Conservation (phyloP, 768 basidiomycete species). For the Leccinellum luteum region DNA sequence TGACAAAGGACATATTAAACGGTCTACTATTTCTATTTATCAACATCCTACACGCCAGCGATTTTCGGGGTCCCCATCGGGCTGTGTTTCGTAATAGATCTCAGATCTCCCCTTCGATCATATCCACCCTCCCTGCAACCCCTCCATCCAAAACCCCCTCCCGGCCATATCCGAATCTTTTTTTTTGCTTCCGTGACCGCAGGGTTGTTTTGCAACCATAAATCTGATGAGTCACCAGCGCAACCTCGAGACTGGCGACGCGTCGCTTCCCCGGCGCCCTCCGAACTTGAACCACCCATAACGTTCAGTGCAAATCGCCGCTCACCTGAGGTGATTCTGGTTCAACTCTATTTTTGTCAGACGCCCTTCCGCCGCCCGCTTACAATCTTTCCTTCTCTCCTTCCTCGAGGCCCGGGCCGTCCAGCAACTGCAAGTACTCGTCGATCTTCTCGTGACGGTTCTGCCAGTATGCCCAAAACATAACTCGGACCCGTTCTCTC, state of each 20-base stretch:
- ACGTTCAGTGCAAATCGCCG: not conserved
- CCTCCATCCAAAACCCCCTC: too few species aligned
- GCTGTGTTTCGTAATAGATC: constrained; percentile 21
- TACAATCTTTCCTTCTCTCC: not conserved
- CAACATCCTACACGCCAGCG: not conserved
- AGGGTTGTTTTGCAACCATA: too few species aligned
- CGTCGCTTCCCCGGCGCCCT: not conserved
- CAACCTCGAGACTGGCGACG: too few species aligned
- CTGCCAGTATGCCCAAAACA: too few species aligned
- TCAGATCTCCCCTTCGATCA: constrained; percentile 10
- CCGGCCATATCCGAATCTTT: too few species aligned
- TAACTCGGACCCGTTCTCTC: not conserved
- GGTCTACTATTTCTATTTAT: constrained; percentile 9
- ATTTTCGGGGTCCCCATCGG: constrained; percentile 21
- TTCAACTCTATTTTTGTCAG: not conserved
- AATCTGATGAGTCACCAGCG: too few species aligned
- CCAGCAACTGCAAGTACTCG: not conserved
- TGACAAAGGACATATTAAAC: not conserved
- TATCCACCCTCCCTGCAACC: not conserved
- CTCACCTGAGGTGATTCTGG: not conserved
- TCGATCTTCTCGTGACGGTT: not conserved
- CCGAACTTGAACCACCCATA: not conserved
- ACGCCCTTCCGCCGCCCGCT: not conserved
- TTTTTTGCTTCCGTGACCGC: too few species aligned
- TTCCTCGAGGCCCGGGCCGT: not conserved